Conservation (phyloP, 1,284 basidiomycete species). For the Marasmius fiardii region DNA sequence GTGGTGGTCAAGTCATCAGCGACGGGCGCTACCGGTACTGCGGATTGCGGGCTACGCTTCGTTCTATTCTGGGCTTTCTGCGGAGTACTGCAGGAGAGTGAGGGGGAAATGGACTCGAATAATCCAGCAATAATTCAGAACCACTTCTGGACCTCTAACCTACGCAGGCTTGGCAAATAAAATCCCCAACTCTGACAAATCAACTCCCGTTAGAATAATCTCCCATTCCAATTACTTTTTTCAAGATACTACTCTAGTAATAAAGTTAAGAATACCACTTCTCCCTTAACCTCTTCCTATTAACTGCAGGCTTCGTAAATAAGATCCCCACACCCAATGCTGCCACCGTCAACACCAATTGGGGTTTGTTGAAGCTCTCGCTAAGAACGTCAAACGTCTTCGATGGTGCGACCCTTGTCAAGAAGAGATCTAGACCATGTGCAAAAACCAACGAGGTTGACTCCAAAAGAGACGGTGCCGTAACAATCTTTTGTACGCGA, state of each 20-base stretch:
- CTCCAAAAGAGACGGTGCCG: conserved; percentile 85
- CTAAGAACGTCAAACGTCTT: conserved; percentile 93
- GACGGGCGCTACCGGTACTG: no score
- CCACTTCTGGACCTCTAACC: no score
- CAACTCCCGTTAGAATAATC: no score
- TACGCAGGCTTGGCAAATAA: no score
- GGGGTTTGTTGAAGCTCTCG: conserved; percentile 90
- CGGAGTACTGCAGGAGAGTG: no score
- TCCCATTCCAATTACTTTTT: no score
- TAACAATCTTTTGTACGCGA: conserved; percentile 48
- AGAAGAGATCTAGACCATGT: conserved; percentile 86
- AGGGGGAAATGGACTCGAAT: no score
- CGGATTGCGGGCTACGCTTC: no score
- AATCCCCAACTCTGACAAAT: no score
- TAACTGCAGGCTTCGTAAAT: conserved; percentile 74
- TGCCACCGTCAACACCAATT: conserved; percentile 82
- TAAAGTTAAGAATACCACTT: conserved; percentile 50
- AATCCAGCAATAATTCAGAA: no score
- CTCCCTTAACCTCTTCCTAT: conserved; percentile 59
- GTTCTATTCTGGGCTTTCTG: no score
- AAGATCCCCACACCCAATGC: conserved; percentile 73
- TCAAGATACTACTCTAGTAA: neutral
- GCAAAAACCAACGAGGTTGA: conserved; percentile 89
- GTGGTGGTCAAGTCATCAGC: no score
- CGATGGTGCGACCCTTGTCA: conserved; percentile 81